A percentile compares a stretch with the other conserved stretches of the same genome.
Conservation (phyloP, 495 filamentous ascomycete species). For the Tuber indicum region DNA sequence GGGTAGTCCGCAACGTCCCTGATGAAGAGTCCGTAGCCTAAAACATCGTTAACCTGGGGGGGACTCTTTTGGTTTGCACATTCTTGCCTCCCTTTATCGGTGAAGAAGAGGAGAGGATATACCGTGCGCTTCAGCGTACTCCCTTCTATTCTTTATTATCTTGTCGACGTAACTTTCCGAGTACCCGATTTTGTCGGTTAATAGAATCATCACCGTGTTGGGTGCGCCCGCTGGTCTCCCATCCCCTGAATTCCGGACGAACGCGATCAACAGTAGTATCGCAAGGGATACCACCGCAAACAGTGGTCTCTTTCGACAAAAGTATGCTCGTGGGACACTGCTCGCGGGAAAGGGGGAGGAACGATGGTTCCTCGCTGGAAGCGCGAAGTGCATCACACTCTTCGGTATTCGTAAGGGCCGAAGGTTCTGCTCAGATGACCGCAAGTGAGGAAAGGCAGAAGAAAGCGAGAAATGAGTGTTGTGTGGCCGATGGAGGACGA, state of each 20-base stretch:
- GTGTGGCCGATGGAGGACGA: constrained; percentile 4
- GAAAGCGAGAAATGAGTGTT: constrained; percentile 9
- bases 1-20: constrained; percentile 70
- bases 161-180: constrained; percentile 59
- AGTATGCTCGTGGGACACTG: constrained; percentile 51
- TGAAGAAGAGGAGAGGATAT: constrained; percentile 39
- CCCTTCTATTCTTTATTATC: constrained; percentile 71
- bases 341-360: constrained; percentile 56
- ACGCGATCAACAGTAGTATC: constrained; percentile 59
- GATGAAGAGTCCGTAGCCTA: constrained; percentile 86
- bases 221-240: constrained; percentile 62
- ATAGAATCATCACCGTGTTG: constrained; percentile 78
- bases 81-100: not conserved
- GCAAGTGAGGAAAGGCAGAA: not conserved
- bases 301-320: constrained; percentile 60
- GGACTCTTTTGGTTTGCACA: constrained; percentile 2
- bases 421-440: not conserved
- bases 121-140: constrained; percentile 89
- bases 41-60: constrained; percentile 6
- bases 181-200: constrained; percentile 60
- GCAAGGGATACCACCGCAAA: constrained; percentile 56
- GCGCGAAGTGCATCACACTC: constrained; percentile 76
- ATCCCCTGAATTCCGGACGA: constrained; percentile 47
- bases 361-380: constrained; percentile 75
- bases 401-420: not conserved